Evolutionary conservation across 83 land plant genomes (phyloP).

Genomic region (Diphasiastrum complanatum): DNA sequence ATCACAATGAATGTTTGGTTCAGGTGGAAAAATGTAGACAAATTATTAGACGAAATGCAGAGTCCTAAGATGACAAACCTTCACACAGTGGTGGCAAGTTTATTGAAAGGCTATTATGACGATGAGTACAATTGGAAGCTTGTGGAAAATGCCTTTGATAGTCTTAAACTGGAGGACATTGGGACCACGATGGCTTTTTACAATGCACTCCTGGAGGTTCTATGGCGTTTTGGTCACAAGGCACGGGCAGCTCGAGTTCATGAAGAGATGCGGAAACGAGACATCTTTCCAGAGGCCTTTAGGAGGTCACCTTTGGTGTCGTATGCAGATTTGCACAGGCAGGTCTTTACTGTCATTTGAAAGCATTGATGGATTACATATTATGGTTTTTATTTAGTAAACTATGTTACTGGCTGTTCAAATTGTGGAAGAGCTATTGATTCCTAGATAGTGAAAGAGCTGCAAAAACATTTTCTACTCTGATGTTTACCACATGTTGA

Average conservation of each 20-base stretch:
- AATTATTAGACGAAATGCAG: conserved; percentile 64
- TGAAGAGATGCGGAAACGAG: conserved; percentile 55
- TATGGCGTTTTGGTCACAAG: conserved; percentile 79
- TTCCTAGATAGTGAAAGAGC: no score
- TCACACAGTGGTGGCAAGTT: conserved; percentile 56
- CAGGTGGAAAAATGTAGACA: conserved; percentile 71
- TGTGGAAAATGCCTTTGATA: conserved; percentile 72
- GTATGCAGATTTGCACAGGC: conserved; percentile 93
- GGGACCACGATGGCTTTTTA: conserved; percentile 55
- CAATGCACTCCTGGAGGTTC: conserved; percentile 66
- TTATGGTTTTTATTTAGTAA: no score
- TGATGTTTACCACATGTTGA: no score
- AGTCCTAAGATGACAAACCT: conserved; percentile 40
- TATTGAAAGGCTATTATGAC: conserved; percentile 71
- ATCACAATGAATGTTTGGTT: no score
- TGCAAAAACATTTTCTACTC: no score
- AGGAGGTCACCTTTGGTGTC: conserved; percentile 56
- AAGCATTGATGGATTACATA: no score
- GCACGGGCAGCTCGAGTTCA: conserved; percentile 71
- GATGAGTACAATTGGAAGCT: conserved; percentile 72
- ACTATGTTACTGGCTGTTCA: no score
- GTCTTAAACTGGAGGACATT: conserved; percentile 56
- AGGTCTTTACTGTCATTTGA: no score
- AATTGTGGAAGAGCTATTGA: no score
- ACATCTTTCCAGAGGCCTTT: conserved; percentile 59